Conservation (phyloP, 2,329 filamentous ascomycete species). For the Sphaerulina populicola region DNA sequence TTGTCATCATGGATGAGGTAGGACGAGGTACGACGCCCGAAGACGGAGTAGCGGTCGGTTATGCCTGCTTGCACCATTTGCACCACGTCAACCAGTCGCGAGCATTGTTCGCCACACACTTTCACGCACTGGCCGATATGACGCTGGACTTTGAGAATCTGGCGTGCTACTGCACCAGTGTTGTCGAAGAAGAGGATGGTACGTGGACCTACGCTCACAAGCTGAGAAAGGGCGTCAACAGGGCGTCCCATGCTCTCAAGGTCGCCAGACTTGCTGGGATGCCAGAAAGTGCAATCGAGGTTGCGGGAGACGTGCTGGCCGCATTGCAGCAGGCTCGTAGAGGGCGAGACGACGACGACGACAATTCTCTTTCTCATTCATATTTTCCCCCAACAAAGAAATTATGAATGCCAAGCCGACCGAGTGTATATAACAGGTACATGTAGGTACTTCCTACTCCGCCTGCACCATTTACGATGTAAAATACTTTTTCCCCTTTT, state of each 20-base stretch:
- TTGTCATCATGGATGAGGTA: constrained; percentile 97
- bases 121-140: constrained; percentile 75
- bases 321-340: constrained; percentile 6
- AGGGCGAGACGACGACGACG: neutral
- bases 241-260: constrained; percentile 82
- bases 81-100: constrained; percentile 68
- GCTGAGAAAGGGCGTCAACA: constrained; percentile 72
- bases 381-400: no score
- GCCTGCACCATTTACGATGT: no score
- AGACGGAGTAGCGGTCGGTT: constrained; percentile 83
- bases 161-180: constrained; percentile 79
- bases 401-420: no score
- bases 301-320: constrained; percentile 54
- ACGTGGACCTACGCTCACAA: constrained; percentile 82
- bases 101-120: constrained; percentile 89
- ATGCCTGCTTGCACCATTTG: constrained; percentile 77
- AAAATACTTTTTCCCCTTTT: no score
- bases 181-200: constrained; percentile 58
- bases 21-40: constrained; percentile 88
- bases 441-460: no score
- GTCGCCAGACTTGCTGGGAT: constrained; percentile 79
- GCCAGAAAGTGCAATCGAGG: constrained; percentile 60
- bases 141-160: constrained; percentile 53
- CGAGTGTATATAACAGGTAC: no score
- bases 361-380: neutral